Percentiles rank a stretch among this genome's conserved stretches.
These are phyloP conservation scores for Aspergillus sp. DNA, from an alignment of 2,329 filamentous ascomycete genomes.

Conservation along the genomic window DNA sequence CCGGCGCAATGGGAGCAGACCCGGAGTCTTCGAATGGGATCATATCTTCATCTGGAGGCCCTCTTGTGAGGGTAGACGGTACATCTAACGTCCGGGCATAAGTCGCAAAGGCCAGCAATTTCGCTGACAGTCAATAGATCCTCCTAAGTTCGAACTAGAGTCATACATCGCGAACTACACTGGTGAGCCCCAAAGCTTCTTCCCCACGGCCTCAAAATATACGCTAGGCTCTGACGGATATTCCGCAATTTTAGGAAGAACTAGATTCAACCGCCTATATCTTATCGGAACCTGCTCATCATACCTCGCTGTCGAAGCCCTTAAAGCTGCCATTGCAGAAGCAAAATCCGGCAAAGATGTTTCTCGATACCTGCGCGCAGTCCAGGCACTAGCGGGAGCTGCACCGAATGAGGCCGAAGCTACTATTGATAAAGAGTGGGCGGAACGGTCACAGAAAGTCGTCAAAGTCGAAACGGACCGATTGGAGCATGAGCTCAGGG, in stretches of 20 bases:
- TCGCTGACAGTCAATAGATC: constrained; percentile 51
- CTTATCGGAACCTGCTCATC: constrained; percentile 79
- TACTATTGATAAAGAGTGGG: constrained; percentile 69
- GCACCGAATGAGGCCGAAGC: constrained; percentile 69
- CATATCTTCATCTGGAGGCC: not conserved
- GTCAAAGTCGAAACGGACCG: constrained; percentile 70
- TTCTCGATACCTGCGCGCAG: constrained; percentile 66
- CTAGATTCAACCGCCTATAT: constrained; percentile 75
- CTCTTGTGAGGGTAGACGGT: constrained; percentile 32
- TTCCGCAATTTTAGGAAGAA: constrained; percentile 60
- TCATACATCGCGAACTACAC: constrained; percentile 86
- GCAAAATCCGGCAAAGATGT: constrained; percentile 76
- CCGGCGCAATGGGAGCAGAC: constrained; percentile 2
- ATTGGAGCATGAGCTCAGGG: constrained; percentile 82
- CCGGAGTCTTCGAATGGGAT: constrained; percentile 10
- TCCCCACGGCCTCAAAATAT: not conserved
- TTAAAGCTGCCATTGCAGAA: constrained; percentile 73
- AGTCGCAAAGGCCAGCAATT: not conserved
- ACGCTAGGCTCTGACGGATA: not conserved
- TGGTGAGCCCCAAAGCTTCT: constrained; percentile 52
- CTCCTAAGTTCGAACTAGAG: constrained; percentile 87
- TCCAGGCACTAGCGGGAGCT: constrained; percentile 62
- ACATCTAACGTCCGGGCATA: constrained; percentile 1
- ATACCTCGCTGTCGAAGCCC: constrained; percentile 73
- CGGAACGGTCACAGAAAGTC: constrained; percentile 63